phyloP scores from a whole-genome alignment of 2,329 filamentous ascomycete species.

The Graphilbum fragrans region DNA sequence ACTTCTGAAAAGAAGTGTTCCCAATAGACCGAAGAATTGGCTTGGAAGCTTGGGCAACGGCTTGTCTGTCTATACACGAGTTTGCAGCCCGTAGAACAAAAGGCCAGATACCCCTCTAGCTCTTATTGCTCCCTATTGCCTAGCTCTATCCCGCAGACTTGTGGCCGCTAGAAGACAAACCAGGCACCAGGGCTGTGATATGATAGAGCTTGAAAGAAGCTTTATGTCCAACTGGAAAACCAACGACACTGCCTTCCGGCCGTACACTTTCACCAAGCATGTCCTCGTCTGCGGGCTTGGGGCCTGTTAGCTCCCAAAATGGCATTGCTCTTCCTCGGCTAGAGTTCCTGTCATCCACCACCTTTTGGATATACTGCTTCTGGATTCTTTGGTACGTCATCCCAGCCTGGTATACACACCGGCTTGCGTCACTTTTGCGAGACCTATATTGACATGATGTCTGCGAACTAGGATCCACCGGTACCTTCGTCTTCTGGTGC shows the following conservation, averaged over 20 bases:
- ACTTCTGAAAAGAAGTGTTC: background rate
- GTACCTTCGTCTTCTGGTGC: slow-evolving; percentile 75
- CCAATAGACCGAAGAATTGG: background rate
- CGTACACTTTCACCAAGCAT: background rate
- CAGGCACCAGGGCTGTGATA: no score
- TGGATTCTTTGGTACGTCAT: slow-evolving; percentile 31
- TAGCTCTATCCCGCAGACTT: background rate
- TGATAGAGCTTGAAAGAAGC: no score
- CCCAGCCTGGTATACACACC: background rate
- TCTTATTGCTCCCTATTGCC: no score
- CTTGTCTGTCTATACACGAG: no score
- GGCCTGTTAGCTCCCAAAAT: background rate
- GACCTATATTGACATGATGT: background rate
- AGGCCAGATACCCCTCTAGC: no score
- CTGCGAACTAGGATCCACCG: slow-evolving; percentile 69
- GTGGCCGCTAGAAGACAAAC: background rate
- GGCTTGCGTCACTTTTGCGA: background rate
- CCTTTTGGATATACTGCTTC: slow-evolving; percentile 31
- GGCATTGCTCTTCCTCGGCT: background rate
- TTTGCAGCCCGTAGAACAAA: no score
- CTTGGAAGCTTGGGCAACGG: background rate
- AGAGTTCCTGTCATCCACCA: slow-evolving; percentile 27
- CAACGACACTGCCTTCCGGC: background rate
- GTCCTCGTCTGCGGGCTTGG: background rate
- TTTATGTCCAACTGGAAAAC: no score